Evolutionary conservation across 1,284 basidiomycete species (phyloP).

Genomic region (Melampsora abietis-canadensis): DNA sequence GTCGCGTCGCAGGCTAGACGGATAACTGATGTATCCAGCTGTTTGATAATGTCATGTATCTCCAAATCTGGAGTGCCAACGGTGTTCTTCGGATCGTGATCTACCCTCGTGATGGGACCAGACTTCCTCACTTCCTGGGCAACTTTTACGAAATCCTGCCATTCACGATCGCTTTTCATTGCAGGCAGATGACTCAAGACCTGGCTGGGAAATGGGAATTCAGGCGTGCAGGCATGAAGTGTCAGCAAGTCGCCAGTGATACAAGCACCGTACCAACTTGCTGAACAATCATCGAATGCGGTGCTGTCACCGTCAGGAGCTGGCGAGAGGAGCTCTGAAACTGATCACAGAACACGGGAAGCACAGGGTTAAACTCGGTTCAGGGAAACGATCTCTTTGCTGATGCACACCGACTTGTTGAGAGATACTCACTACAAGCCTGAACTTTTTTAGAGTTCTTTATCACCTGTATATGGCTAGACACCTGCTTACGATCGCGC

Average conservation of each 20-base stretch:
- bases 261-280: slow-evolving; percentile 31
- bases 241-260: slow-evolving; percentile 20
- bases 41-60: no score
- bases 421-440: slow-evolving; percentile 48
- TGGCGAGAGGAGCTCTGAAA: slow-evolving; percentile 12
- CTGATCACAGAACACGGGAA: background rate
- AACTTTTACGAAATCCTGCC: background rate
- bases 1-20: no score
- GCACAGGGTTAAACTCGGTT: background rate
- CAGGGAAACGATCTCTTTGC: background rate
- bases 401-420: background rate
- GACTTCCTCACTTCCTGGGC: no score
- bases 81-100: no score
- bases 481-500: slow-evolving; percentile 53
- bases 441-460: slow-evolving; percentile 54
- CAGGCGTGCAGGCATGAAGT: slow-evolving; percentile 28
- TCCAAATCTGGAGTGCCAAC: no score
- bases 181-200: slow-evolving; percentile 11
- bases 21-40: no score
- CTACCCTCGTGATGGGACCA: no score
- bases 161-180: slow-evolving; percentile 13
- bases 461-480: slow-evolving; percentile 54
- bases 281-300: slow-evolving; percentile 24
- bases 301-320: background rate
- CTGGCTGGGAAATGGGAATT: slow-evolving; percentile 28